phyloP scores from a whole-genome alignment of 164 flowering plant species.

The grape (Vitis vinifera) region DNA sequence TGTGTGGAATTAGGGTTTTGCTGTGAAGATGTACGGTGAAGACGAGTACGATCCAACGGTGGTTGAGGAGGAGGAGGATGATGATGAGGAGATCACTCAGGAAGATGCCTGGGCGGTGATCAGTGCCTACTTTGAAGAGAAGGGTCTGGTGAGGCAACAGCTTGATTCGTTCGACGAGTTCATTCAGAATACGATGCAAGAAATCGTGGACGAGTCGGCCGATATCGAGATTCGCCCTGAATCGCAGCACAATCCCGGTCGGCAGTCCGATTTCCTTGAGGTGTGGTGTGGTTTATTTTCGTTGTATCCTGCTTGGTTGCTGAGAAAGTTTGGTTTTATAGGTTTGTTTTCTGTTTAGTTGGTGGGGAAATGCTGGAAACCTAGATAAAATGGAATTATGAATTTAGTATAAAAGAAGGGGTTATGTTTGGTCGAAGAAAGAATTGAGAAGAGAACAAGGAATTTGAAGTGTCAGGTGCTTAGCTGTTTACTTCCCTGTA shows the following conservation, averaged over 20 bases:
- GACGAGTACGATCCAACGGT: constrained; percentile 41
- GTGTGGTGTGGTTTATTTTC: constrained; percentile 25
- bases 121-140: constrained; percentile 94
- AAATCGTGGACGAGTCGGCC: constrained; percentile 93
- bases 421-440: no score
- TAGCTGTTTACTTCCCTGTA: no score
- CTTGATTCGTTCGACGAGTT: constrained; percentile 97
- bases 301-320: neutral
- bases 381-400: no score
- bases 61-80: constrained; percentile 23
- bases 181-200: constrained; percentile 98
- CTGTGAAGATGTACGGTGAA: no score
- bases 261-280: constrained; percentile 86
- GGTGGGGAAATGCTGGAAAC: no score
- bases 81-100: constrained; percentile 91
- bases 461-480: no score
- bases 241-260: constrained; percentile 96
- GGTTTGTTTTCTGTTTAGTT: neutral
- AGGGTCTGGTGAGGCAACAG: constrained; percentile 94
- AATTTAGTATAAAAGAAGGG: no score
- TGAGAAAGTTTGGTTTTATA: neutral
- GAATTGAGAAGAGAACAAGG: no score
- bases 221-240: constrained; percentile 98
- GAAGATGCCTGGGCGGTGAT: constrained; percentile 99
- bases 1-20: no score